These are phyloP conservation scores for Aspergillus incahuasiensis DNA, from an alignment of 495 filamentous ascomycete genomes.

Conservation along the genomic window DNA sequence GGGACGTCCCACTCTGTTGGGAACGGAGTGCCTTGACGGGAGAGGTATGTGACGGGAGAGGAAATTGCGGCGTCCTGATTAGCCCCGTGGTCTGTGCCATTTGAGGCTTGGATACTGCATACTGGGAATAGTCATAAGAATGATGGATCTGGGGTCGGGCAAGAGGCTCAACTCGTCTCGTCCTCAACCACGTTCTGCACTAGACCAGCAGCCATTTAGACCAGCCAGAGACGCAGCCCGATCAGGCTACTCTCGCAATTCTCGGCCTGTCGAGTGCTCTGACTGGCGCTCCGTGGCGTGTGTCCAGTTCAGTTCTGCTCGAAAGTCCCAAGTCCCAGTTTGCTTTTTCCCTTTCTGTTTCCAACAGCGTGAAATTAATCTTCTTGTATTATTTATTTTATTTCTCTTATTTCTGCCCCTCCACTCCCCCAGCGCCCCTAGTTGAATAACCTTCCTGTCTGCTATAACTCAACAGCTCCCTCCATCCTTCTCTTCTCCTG, in stretches of 20 bases:
- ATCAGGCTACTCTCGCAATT: constrained; percentile 6
- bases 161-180: constrained; percentile 15
- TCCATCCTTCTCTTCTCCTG: constrained; percentile 9
- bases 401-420: constrained; percentile 7
- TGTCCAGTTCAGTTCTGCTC: constrained; percentile 1
- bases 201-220: not conserved
- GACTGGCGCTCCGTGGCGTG: constrained; percentile 16
- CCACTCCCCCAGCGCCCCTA: not conserved
- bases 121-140: not conserved
- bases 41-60: not conserved
- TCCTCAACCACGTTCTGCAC: not conserved
- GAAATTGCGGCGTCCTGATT: not conserved
- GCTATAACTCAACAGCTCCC: not conserved
- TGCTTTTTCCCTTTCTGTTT: constrained; percentile 15
- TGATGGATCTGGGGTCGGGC: constrained; percentile 3
- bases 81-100: not conserved
- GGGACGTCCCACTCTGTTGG: constrained; percentile 10
- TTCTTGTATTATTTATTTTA: constrained; percentile 3
- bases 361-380: constrained; percentile 4
- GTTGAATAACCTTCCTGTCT: constrained; percentile 2
- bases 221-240: not conserved
- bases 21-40: not conserved
- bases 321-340: constrained; percentile 16
- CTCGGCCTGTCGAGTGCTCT: constrained; percentile 8
- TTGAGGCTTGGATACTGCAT: not conserved